phyloP scores from a whole-genome alignment of 371 early-diverging fungal genomes.

The Rhizopus delemar region DNA sequence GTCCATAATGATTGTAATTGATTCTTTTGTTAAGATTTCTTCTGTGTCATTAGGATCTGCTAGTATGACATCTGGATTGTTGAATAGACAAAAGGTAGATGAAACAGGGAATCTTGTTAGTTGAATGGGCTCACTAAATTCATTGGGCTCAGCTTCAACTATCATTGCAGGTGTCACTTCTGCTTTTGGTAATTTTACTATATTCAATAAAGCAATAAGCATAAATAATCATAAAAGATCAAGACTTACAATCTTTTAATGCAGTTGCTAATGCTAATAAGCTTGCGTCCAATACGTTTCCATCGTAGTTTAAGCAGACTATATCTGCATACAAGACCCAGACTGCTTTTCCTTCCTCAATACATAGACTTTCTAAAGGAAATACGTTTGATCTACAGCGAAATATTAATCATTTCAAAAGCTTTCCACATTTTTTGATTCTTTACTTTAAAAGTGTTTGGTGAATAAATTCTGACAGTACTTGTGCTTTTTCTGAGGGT shows the following conservation, averaged over 20 bases:
- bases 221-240: not conserved
- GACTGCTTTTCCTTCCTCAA: slow-evolving; percentile 79
- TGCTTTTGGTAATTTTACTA: slow-evolving; percentile 70
- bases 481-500: slow-evolving; percentile 83
- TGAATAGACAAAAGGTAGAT: slow-evolving; percentile 71
- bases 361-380: slow-evolving; percentile 75
- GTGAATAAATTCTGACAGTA: slow-evolving; percentile 77
- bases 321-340: slow-evolving; percentile 93
- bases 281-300: slow-evolving; percentile 88
- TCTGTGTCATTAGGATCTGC: slow-evolving; percentile 81
- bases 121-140: slow-evolving; percentile 43
- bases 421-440: not conserved
- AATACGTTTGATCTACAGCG: slow-evolving; percentile 57
- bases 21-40: slow-evolving; percentile 60
- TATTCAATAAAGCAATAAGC: not conserved
- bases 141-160: slow-evolving; percentile 59
- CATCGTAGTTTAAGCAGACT: slow-evolving; percentile 88
- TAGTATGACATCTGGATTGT: slow-evolving; percentile 53
- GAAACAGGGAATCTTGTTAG: slow-evolving; percentile 61
- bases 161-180: slow-evolving; percentile 59
- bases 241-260: slow-evolving; percentile 62
- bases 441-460: slow-evolving; percentile 65
- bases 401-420: not conserved
- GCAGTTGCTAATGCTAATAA: slow-evolving; percentile 77
- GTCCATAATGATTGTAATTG: slow-evolving; percentile 66